These are phyloP conservation scores for Hypoxylon subgilvum DNA, from an alignment of 495 filamentous ascomycete species.

Conservation along the genomic window DNA sequence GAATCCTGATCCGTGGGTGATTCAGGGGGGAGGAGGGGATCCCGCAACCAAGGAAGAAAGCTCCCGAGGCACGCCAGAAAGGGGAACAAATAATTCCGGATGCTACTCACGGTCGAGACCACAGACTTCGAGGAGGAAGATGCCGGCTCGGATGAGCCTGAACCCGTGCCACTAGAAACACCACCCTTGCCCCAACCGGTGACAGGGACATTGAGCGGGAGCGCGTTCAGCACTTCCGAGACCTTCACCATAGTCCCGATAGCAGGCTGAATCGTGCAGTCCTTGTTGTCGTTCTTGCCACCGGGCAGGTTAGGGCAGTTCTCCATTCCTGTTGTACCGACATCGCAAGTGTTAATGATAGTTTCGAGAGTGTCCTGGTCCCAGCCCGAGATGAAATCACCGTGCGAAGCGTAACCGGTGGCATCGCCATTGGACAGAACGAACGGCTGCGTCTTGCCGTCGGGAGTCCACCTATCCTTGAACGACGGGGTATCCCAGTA, in stretches of 20 bases:
- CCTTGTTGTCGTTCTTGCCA: constrained; percentile 47
- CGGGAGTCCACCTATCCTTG: constrained; percentile 59
- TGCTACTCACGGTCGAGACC: constrained; percentile 21
- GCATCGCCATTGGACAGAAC: constrained; percentile 67
- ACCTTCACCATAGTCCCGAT: constrained; percentile 43
- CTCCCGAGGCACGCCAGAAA: constrained; percentile 2
- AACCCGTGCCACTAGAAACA: constrained; percentile 34
- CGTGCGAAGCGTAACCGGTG: constrained; percentile 66
- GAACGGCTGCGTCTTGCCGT: constrained; percentile 65
- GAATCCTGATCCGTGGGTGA: not conserved
- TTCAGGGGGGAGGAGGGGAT: not conserved
- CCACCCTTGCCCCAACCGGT: constrained; percentile 49
- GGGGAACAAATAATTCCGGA: constrained; percentile 11
- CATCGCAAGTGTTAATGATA: constrained; percentile 66
- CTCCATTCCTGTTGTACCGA: constrained; percentile 57
- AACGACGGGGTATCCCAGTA: constrained; percentile 67
- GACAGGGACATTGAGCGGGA: constrained; percentile 66
- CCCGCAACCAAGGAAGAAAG: constrained; percentile 1
- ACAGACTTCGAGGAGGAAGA: constrained; percentile 9
- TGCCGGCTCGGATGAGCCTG: constrained; percentile 13
- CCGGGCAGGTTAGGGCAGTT: constrained; percentile 59
- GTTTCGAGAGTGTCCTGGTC: constrained; percentile 64
- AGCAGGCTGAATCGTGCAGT: constrained; percentile 57
- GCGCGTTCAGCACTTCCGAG: constrained; percentile 43
- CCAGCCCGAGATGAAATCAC: constrained; percentile 79